Percentiles rank a stretch among this genome's conserved stretches.
Conservation (phyloP, 768 basidiomycete genomes). For the Boletus speciosus region DNA sequence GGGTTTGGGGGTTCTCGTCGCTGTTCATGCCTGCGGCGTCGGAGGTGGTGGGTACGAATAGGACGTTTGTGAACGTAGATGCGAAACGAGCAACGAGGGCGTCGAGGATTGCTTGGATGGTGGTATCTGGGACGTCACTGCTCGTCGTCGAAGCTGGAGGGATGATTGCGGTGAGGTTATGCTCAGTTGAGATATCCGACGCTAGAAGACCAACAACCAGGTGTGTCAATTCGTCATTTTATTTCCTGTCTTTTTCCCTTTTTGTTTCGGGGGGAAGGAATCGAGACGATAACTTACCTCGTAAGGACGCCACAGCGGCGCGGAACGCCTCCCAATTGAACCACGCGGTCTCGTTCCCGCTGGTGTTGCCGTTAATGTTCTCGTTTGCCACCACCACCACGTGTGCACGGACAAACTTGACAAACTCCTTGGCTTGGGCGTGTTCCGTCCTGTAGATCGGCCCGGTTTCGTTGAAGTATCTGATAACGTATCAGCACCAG, state of each 20-base stretch:
- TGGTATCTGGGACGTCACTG: not conserved
- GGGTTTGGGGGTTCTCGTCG: not conserved
- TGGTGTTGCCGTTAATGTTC: not conserved
- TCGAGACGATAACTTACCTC: not conserved
- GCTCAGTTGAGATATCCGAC: not conserved
- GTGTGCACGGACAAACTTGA: slow-evolving; percentile 1
- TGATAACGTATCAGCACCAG: not conserved
- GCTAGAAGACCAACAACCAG: not conserved
- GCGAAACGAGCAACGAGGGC: slow-evolving; percentile 2
- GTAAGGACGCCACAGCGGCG: not conserved
- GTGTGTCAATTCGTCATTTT: not conserved
- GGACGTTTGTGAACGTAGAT: not conserved
- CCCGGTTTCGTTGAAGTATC: slow-evolving; percentile 8
- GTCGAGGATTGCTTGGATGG: not conserved
- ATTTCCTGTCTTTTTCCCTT: not conserved
- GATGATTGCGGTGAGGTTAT: not conserved
- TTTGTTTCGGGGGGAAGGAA: not conserved
- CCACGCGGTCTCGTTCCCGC: not conserved
- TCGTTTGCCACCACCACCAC: not conserved
- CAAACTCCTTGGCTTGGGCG: slow-evolving; percentile 2
- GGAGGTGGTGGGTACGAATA: not conserved
- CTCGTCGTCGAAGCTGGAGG: not conserved
- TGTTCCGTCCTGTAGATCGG: slow-evolving; percentile 3
- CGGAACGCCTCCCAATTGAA: slow-evolving; percentile 2
- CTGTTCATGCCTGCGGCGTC: not conserved